Evolutionary conservation across 1,139 yeast genomes (phyloP).

Genomic region (Taiozyma onychis): DNA sequence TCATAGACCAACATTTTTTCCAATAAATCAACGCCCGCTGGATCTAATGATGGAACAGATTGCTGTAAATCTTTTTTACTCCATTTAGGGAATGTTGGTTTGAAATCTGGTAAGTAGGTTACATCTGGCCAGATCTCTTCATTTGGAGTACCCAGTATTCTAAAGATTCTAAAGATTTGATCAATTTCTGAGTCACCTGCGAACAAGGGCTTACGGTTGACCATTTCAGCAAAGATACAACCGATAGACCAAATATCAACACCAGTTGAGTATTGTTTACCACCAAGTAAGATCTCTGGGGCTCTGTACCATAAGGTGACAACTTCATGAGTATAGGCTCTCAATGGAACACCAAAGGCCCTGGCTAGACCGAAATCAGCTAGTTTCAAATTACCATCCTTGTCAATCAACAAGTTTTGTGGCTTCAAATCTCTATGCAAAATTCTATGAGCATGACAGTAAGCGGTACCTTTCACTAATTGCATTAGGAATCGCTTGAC

Average conservation of each 20-base stretch:
- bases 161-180: slow-evolving; percentile 91
- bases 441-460: slow-evolving; percentile 93
- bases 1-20: slow-evolving; percentile 81
- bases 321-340: slow-evolving; percentile 96
- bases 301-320: slow-evolving; percentile 98
- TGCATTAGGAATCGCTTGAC: slow-evolving; percentile 92
- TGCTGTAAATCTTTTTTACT: slow-evolving; percentile 62
- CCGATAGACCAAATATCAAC: slow-evolving; percentile 99
- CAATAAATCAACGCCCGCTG: slow-evolving; percentile 77
- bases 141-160: slow-evolving; percentile 90
- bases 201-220: slow-evolving; percentile 88
- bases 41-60: slow-evolving; percentile 76
- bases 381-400: slow-evolving; percentile 89
- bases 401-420: slow-evolving; percentile 87
- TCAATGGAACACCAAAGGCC: slow-evolving; percentile 93
- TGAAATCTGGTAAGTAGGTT: slow-evolving; percentile 87
- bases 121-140: slow-evolving; percentile 98
- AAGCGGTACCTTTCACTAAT: slow-evolving; percentile 84
- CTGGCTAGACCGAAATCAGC: slow-evolving; percentile 98
- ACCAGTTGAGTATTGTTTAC: slow-evolving; percentile 95
- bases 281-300: slow-evolving; percentile 93
- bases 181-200: slow-evolving; percentile 99
- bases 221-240: slow-evolving; percentile 98
- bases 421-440: slow-evolving; percentile 96
- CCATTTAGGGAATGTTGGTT: slow-evolving; percentile 97